Base-by-base conservation (phyloP, 352 stramenopile genomes). In the Globisporangium sylvaticum region DNA sequence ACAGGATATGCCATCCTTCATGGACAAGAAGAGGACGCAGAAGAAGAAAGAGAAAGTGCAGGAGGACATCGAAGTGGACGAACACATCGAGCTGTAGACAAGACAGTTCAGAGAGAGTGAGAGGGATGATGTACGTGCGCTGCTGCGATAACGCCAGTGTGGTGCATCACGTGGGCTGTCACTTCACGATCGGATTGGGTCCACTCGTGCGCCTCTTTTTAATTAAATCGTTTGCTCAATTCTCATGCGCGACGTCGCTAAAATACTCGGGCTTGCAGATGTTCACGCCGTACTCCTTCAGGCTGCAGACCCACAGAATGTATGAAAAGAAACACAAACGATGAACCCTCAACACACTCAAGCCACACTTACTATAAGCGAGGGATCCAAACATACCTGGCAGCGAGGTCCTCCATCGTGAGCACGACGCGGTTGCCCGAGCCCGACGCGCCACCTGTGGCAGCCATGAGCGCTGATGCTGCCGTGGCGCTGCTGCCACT, bases 231-330 rank as follows among this genome's bases (percentile, higher is more conserved):
- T 54, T 4, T 20, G 34, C 29, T 57, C 31, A 42, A 37, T 64
- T 44, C 68, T 87, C 67, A 10, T 83, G 64, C 1, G 71, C 71
- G 48, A 84, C 62, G 72, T 94, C 84, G 57, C 84, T 90, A 31
- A 89, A 79, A 68, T 94, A 94, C 66, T 94, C 83, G 15, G 87
- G 87, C 74, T 90, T 90, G 74, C 78, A 85, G 27, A 94, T 73
- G 58, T 90, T 92, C 44, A 94, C 69, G 55, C 84, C 84, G 71
- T 91, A 94, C 62, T 94, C 87, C 56, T 89, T 89, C 24, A 94
- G 71, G 67, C 84, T 92, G 44, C 42, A 37, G 31, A 37, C 31
- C n/a, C n/a, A n/a, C n/a, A n/a, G 31, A 5, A 37, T 37, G 31
- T 5, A 37, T 37, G 31, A 8, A 12, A 1, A 37, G 31, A 53